These are phyloP conservation scores for Ziziphus jujuba DNA, from an alignment of 306 rosid genomes.

Conservation along the genomic window DNA sequence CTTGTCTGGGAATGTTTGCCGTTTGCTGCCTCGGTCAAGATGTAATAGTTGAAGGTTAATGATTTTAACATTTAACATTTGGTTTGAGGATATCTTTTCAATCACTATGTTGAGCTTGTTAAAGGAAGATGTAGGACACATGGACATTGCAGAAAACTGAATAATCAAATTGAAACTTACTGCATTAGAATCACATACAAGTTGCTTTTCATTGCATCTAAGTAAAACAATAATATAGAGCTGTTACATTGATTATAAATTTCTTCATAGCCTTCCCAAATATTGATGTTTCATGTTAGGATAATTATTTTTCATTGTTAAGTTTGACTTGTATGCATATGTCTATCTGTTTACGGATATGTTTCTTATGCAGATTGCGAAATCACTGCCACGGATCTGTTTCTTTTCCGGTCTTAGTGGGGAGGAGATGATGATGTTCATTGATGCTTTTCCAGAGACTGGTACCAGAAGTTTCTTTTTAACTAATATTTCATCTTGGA, in stretches of 20 bases:
- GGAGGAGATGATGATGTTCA: slow-evolving; percentile 95
- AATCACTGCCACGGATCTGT: slow-evolving; percentile 86
- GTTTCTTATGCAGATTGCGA: slow-evolving; percentile 55
- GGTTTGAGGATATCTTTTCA: not conserved
- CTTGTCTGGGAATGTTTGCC: not conserved
- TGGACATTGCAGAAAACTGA: no score
- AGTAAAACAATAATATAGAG: no score
- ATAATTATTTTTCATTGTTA: no score
- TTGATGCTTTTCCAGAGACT: slow-evolving; percentile 82
- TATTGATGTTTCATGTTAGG: no score
- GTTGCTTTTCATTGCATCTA: no score
- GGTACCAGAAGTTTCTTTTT: slow-evolving; percentile 40
- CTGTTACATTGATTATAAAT: no score
- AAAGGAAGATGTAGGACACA: not conserved
- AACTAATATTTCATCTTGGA: not conserved
- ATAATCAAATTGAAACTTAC: not conserved
- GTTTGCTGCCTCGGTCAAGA: not conserved
- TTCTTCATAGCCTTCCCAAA: no score
- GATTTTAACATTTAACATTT: not conserved
- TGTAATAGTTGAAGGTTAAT: slow-evolving; percentile 1
- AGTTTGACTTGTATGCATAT: no score
- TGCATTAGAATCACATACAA: not conserved
- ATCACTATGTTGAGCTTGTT: not conserved
- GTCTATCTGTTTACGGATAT: not conserved
- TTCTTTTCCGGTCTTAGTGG: slow-evolving; percentile 91